These are phyloP conservation scores for Solanum sejunctum DNA, from an alignment of 257 asterid genomes.

Conservation along the genomic window DNA sequence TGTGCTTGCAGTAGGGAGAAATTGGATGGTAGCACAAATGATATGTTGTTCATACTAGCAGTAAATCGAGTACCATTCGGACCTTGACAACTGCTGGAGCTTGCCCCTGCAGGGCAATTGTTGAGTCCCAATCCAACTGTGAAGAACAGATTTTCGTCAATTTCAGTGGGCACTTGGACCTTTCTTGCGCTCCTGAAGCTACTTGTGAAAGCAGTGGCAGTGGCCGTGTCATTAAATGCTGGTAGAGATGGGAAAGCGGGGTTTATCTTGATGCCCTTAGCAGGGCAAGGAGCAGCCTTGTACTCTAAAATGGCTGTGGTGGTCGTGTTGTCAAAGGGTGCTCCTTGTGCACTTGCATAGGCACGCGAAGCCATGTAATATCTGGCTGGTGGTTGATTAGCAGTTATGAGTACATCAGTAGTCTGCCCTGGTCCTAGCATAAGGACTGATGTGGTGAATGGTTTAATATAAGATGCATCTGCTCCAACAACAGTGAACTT, in stretches of 20 bases:
- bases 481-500: conserved; percentile 83
- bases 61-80: conserved; percentile 82
- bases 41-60: conserved; percentile 84
- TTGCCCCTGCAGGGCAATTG: conserved; percentile 46
- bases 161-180: conserved; percentile 45
- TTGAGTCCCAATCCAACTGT: conserved; percentile 78
- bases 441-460: conserved; percentile 70
- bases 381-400: conserved; percentile 52
- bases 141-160: conserved; percentile 64
- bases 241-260: conserved; percentile 53
- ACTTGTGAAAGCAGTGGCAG: conserved; percentile 59
- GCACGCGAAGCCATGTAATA: conserved; percentile 91
- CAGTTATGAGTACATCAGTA: conserved; percentile 72
- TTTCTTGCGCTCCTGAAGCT: conserved; percentile 53
- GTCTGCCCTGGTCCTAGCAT: conserved; percentile 98
- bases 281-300: conserved; percentile 38
- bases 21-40: conserved; percentile 69
- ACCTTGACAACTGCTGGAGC: conserved; percentile 54
- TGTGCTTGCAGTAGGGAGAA: conserved; percentile 74
- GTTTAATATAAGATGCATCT: conserved; percentile 68
- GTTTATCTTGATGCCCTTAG: conserved; percentile 21
- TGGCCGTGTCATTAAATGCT: conserved; percentile 67
- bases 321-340: conserved; percentile 84
- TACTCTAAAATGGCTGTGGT: conserved; percentile 82
- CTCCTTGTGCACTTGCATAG: conserved; percentile 76